Base-by-base conservation (phyloP, 176 grass and related monocot species). In the Phoenix roebelenii region DNA sequence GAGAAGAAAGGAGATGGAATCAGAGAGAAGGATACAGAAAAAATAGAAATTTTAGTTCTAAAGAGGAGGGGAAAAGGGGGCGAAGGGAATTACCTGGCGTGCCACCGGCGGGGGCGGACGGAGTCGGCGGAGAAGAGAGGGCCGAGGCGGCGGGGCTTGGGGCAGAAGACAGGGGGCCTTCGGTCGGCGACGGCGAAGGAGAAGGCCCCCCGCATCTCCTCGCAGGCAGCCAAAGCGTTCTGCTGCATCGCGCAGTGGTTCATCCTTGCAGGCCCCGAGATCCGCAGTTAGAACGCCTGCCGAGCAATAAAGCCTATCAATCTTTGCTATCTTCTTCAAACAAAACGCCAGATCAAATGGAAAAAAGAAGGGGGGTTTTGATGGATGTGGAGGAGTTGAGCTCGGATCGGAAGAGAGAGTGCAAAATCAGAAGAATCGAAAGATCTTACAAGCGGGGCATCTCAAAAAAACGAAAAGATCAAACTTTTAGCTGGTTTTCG, bases 241-340 rank as follows among this genome's bases (percentile, higher is more conserved):
- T 79, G 82, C 79, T 82, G 84, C 67, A 75, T 75, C 54, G 89
- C 85, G 52, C 81, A 95, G 77, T 85, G 85, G 7, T 83, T 95
- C 89, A 88, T 95, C 19, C 4, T 65, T 54, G 16, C 18, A 60
- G 55, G n/a, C 15, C 4, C 54, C 50, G 23, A n/a, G 16, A 59
- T 72, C 51, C 59, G 1, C 0, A 0, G 0, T 63, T 62, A 66
- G 74, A 32, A 51, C 17, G 80, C 74, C 78, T 83, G 85, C 69
- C 48, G 70, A 88, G 77, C 58, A 69, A 51, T 23, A 74, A n/a
- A 32, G 57, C 29, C 35, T 12, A 44, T 44, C 35, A 44, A 14
- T 44, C 6, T 44, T 44, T 44, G 35, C 9, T 44, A 44, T 44
- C 14, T 44, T 44, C 35, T 14, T 44, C 35, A 14, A 2, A 14